Conservation (phyloP, 139 green algal species). For the Auxenochlorella pyrenoidosa region DNA sequence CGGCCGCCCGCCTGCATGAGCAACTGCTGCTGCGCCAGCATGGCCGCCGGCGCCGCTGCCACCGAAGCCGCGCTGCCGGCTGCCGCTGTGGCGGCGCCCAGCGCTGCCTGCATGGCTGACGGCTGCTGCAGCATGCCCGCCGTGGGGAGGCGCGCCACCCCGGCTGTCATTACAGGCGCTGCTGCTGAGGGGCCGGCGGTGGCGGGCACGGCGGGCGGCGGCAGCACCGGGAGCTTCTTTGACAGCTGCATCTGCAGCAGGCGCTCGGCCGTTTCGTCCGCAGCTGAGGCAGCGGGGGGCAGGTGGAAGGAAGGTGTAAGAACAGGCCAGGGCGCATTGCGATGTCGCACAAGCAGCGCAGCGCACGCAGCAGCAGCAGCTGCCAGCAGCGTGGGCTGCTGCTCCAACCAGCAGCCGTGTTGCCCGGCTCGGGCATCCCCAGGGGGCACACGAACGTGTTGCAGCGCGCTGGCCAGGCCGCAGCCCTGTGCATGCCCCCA, state of each 20-base stretch:
- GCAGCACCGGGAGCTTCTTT: slow-evolving; percentile 18
- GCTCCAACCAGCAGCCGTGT: no score
- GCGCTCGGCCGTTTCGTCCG: slow-evolving; percentile 18
- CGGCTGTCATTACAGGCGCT: background rate
- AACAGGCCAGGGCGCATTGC: background rate
- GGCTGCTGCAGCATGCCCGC: slow-evolving; percentile 1
- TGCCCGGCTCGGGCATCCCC: no score
- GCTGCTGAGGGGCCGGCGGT: background rate
- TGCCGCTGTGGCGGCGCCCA: background rate
- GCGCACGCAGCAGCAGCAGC: no score
- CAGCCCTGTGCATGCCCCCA: background rate
- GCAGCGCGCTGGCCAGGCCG: no score
- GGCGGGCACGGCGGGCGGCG: background rate
- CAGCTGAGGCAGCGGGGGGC: background rate
- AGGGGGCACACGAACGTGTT: no score
- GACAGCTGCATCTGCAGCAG: slow-evolving; percentile 17
- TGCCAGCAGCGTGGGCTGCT: no score
- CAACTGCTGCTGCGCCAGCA: slow-evolving; percentile 30
- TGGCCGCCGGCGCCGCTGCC: background rate
- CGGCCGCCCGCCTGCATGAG: background rate
- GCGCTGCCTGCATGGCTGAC: background rate
- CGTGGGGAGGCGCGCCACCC: background rate
- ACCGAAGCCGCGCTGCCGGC: background rate
- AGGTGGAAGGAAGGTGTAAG: background rate
- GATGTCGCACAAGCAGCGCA: background rate